Conservation (phyloP, 1,284 basidiomycete genomes). For the Moesziomyces globuligerus region DNA sequence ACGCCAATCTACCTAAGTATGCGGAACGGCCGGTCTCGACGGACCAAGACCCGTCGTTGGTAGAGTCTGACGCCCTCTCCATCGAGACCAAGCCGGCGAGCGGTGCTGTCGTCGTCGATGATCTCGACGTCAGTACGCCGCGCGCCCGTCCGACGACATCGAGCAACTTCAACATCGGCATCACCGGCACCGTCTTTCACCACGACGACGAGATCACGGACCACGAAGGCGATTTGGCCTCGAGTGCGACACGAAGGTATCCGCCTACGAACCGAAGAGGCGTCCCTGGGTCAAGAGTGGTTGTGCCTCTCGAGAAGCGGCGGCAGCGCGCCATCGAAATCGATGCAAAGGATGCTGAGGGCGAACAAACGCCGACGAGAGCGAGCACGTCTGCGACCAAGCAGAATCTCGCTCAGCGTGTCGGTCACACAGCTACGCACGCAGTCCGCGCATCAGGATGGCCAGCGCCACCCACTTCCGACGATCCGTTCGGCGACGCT, state of each 20-base stretch:
- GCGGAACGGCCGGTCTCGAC: neutral
- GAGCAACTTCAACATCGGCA: constrained; percentile 33
- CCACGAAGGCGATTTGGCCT: constrained; percentile 17
- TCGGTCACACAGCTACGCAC: no score
- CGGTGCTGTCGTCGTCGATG: constrained; percentile 18
- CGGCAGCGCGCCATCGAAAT: constrained; percentile 6
- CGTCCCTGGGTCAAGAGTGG: constrained; percentile 3
- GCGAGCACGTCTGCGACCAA: constrained; percentile 7
- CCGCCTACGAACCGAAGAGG: neutral
- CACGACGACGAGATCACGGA: constrained; percentile 38
- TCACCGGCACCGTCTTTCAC: constrained; percentile 39
- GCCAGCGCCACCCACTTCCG: neutral
- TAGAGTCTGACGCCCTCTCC: neutral
- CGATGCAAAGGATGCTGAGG: constrained; percentile 18
- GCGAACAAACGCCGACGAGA: constrained; percentile 44
- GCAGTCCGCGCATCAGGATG: neutral
- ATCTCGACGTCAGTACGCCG: constrained; percentile 45
- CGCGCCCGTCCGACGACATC: constrained; percentile 31
- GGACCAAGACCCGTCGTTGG: neutral
- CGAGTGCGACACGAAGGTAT: neutral
- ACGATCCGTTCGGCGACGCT: no score
- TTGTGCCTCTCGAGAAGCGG: constrained; percentile 26
- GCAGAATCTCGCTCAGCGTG: neutral
- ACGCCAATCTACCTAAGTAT: neutral
- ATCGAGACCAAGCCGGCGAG: neutral